Evolutionary conservation across 2,329 filamentous ascomycete species (phyloP), one percentile per base, ranked within the genome.

Genomic region (Xylaria sp.): DNA sequence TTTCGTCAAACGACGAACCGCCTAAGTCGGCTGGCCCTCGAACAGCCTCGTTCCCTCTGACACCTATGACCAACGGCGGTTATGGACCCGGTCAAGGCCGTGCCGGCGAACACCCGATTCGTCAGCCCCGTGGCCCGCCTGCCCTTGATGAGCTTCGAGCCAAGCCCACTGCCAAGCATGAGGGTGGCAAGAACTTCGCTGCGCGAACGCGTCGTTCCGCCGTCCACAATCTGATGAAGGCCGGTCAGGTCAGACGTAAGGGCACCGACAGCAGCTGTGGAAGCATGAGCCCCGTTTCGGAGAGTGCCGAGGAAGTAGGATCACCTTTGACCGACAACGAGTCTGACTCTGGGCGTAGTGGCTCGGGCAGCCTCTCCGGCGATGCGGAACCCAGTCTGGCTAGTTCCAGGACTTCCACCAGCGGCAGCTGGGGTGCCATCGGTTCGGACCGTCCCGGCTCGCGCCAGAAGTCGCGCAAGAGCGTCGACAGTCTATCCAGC

Each of bases 111-210:
- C 94, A 99, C 70, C 94, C 94, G 7, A 77, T 91, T 48, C 92
- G 94, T 54, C 94, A 99, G 74, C 94, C 94, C 48, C 91, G 92
- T 60, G 92, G 92, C 4, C 94, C 94, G 20, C 94, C 94, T 13
- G 86, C 90, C 13, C 82, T 97, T 46, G 94, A 99, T 63, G 94
- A 99, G 76, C 85, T 99, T 56, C 85, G 88, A 67, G 83, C 88
- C 18, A 94, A 92, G 75, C 94, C 94, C 1, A 97, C 93, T 7
- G 87, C 91, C 63, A 96, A 92, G 76, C 85, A 93, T 60, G 93
- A 97, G 72, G 94, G 93, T 20, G 97, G 93, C 85, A 88, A 97
- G 84, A 99, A 99, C 78, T 99, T 99, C 75, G 89, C 90, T 9
- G 87, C 92, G 51, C 92, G 94, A 57, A 92, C 95, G 67, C 91